Percentiles rank a stretch among this genome's conserved stretches.
These are phyloP conservation scores for Kluyveromyces nonfermentans DNA, from an alignment of 805 yeast species.

Conservation along the genomic window DNA sequence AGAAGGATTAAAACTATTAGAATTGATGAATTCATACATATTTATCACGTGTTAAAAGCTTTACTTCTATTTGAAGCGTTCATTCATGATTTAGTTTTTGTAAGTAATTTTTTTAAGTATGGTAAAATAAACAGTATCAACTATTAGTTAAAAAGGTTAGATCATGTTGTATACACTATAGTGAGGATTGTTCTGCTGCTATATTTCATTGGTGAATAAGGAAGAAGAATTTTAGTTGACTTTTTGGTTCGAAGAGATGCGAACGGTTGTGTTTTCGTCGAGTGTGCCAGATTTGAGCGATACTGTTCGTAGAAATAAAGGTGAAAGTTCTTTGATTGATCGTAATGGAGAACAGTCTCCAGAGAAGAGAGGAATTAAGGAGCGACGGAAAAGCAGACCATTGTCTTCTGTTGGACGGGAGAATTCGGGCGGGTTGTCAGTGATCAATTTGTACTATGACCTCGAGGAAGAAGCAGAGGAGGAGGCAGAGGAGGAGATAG, in stretches of 20 bases:
- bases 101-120: no score
- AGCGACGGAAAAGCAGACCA: not conserved
- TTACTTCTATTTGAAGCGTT: no score
- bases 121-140: no score
- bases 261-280: conserved; percentile 3
- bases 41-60: no score
- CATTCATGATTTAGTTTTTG: no score
- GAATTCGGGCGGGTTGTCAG: conserved; percentile 5
- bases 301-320: not conserved
- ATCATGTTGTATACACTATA: no score
- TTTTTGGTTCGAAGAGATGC: not conserved
- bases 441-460: conserved; percentile 8
- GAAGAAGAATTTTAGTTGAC: no score
- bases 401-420: conserved; percentile 1
- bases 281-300: conserved; percentile 7
- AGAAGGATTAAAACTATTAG: no score
- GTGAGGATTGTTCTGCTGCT: no score
- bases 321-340: conserved; percentile 1
- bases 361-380: not conserved
- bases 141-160: no score
- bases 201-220: no score
- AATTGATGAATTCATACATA: no score
- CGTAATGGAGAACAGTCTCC: not conserved
- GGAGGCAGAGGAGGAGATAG: conserved; percentile 1
- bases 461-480: not conserved